Percentiles rank a stretch among this genome's conserved stretches.
Conservation (phyloP, 495 filamentous ascomycete genomes). For the Durotheca rogersii region DNA sequence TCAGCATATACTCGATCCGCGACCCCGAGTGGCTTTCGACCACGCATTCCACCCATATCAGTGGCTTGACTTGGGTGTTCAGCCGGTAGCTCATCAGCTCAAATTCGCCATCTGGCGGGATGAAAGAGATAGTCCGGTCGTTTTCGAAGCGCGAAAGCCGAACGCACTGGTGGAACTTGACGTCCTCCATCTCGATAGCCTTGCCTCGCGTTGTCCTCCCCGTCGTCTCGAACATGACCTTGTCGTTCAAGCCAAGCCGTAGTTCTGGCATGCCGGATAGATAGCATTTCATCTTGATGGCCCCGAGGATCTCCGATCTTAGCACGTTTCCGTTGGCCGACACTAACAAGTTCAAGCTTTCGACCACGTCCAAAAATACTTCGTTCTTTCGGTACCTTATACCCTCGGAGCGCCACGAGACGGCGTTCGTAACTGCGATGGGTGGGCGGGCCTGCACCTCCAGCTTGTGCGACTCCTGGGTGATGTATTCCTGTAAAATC, state of each 20-base stretch:
- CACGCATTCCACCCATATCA: constrained; percentile 99
- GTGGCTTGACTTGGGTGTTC: constrained; percentile 96
- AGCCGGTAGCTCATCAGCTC: constrained; percentile 99
- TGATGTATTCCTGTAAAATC: constrained; percentile 99
- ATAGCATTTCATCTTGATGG: constrained; percentile 99
- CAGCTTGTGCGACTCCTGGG: constrained; percentile 98
- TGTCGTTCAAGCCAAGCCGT: constrained; percentile 94
- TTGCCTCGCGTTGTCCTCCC: constrained; percentile 93
- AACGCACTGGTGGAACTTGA: constrained; percentile 99
- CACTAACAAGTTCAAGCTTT: constrained; percentile 95
- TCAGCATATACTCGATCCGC: constrained; percentile 97
- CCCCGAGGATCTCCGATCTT: constrained; percentile 94
- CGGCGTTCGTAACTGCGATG: constrained; percentile 97
- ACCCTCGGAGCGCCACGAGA: constrained; percentile 96
- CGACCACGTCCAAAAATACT: constrained; percentile 96
- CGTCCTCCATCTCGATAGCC: constrained; percentile 99
- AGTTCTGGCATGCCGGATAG: constrained; percentile 98
- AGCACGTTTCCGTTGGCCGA: constrained; percentile 93
- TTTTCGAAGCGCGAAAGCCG: constrained; percentile 95
- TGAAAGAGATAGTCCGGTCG: constrained; percentile 98
- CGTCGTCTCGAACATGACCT: constrained; percentile 99
- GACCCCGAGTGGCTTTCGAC: constrained; percentile 94
- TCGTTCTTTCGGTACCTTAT: constrained; percentile 99
- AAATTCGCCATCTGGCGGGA: constrained; percentile 97
- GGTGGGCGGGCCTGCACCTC: constrained; percentile 99